Conservation (phyloP, 768 basidiomycete genomes). For the Brasilioporus rufonigricans region DNA sequence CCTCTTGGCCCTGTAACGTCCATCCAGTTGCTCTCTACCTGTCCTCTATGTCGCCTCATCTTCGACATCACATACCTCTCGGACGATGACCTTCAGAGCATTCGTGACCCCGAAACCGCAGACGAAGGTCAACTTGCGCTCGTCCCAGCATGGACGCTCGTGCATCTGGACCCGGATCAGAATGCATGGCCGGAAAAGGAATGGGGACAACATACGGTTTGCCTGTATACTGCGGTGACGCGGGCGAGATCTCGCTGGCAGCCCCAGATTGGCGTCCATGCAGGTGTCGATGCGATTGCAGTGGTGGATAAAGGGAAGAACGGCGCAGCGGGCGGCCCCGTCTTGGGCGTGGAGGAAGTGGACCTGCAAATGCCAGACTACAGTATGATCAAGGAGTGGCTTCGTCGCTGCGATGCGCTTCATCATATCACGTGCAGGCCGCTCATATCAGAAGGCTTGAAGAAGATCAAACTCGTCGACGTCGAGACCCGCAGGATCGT, state of each 20-base stretch:
- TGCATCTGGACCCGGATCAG: neutral
- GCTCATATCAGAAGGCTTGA: neutral
- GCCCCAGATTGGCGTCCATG: too few species aligned
- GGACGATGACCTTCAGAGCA: neutral
- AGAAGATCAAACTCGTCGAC: slow-evolving; percentile 9
- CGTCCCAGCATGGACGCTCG: neutral
- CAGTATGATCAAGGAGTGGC: slow-evolving; percentile 3
- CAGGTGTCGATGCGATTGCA: slow-evolving; percentile 7
- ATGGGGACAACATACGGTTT: too few species aligned
- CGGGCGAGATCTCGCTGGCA: too few species aligned
- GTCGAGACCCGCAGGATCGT: slow-evolving; percentile 7
- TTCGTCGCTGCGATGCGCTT: slow-evolving; percentile 7
- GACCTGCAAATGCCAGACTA: neutral
- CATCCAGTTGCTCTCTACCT: slow-evolving; percentile 3
- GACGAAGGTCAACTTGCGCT: neutral
- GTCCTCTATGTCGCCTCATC: slow-evolving; percentile 12
- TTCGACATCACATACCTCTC: slow-evolving; percentile 8
- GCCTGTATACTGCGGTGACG: too few species aligned
- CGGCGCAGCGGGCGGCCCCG: neutral
- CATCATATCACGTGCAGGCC: slow-evolving; percentile 8
- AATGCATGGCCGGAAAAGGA: neutral
- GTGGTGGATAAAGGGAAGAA: neutral
- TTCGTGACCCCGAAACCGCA: too few species aligned
- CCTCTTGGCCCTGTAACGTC: neutral
- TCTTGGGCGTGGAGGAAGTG: slow-evolving; percentile 9